Conservation (phyloP, 768 basidiomycete genomes). For the Phanerochaete sordida region DNA sequence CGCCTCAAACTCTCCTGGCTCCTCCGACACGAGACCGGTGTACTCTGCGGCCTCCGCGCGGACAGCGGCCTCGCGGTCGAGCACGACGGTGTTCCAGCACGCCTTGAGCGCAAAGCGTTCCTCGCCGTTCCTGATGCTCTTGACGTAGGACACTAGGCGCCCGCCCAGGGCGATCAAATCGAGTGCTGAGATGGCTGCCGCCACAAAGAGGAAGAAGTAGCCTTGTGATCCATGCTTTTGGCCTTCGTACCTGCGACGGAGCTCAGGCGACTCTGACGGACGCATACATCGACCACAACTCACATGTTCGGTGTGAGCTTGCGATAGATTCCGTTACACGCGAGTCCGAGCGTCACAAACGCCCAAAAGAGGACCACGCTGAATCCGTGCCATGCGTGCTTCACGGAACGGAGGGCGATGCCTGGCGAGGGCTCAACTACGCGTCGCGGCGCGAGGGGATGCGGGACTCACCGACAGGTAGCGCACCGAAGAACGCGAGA, state of each 20-base stretch:
- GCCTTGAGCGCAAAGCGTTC: conserved; percentile 42
- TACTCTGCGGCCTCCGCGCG: conserved; percentile 44
- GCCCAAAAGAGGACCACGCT: conserved; percentile 61
- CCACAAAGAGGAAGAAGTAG: conserved; percentile 47
- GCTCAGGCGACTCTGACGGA: neutral
- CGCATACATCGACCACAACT: conserved; percentile 25
- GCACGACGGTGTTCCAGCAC: conserved; percentile 57
- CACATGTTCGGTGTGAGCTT: conserved; percentile 84
- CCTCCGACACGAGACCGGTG: conserved; percentile 50
- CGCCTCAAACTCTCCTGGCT: conserved; percentile 51
- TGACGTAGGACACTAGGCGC: conserved; percentile 50
- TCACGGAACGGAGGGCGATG: conserved; percentile 75
- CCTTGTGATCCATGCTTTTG: conserved; percentile 60
- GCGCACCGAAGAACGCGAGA: conserved; percentile 76
- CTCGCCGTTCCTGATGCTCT: conserved; percentile 28
- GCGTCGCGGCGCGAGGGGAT: neutral
- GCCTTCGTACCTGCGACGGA: conserved; percentile 59
- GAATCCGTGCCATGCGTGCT: conserved; percentile 59
- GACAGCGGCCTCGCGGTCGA: conserved; percentile 39
- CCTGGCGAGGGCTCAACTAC: conserved; percentile 38
- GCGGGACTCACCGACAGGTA: conserved; percentile 69
- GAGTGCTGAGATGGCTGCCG: conserved; percentile 41
- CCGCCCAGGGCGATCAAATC: conserved; percentile 51
- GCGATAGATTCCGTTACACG: conserved; percentile 65
- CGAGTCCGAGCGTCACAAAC: conserved; percentile 59